A percentile compares a stretch with the other conserved stretches of the same genome.
Conservation (phyloP, 345 rosid species). For the Eucalyptus erythrocorys region DNA sequence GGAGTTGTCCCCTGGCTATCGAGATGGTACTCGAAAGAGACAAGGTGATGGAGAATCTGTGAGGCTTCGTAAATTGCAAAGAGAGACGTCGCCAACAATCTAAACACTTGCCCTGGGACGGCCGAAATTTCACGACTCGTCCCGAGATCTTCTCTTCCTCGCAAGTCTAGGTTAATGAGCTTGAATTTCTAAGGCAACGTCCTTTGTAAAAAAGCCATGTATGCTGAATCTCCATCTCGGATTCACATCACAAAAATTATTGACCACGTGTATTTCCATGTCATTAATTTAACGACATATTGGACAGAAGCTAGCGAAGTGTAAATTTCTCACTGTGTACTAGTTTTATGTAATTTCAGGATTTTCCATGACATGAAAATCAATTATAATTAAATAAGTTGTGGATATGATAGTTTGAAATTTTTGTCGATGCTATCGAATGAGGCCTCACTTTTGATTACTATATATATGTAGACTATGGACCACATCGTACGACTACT, state of each 20-base stretch:
- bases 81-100: background rate
- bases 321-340: background rate
- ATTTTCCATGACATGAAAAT: accelerated
- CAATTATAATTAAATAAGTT: too few relatives aligned
- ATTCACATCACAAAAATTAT: background rate
- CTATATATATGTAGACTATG: too few relatives aligned
- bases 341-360: background rate
- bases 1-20: background rate
- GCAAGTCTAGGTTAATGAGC: background rate
- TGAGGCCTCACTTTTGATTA: too few relatives aligned
- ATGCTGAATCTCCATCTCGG: background rate
- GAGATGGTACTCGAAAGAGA: background rate
- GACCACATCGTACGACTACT: too few relatives aligned
- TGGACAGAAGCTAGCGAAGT: accelerated
- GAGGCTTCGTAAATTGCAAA: background rate
- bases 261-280: background rate
- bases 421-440: too few relatives aligned
- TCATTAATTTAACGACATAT: background rate
- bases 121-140: background rate
- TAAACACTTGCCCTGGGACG: background rate
- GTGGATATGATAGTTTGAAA: too few relatives aligned
- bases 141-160: background rate
- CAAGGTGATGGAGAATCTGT: background rate
- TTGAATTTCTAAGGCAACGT: background rate
- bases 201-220: background rate